These are phyloP conservation scores for Sutorius australiensis DNA, from an alignment of 768 basidiomycete genomes.

Conservation along the genomic window DNA sequence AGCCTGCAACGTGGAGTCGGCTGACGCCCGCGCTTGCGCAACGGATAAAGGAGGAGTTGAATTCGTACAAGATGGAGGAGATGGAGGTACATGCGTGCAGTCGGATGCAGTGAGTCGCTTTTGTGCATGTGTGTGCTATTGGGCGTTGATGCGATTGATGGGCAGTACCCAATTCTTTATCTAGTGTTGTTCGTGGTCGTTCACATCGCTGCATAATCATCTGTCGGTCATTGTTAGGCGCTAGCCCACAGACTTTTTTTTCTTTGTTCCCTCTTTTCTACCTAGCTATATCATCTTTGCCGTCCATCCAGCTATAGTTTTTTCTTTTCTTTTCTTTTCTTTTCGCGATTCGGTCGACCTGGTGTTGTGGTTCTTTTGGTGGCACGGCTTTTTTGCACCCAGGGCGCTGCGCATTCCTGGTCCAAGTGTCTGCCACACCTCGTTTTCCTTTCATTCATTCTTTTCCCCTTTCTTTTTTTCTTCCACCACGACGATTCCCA, in stretches of 20 bases:
- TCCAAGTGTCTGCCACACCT: conserved; percentile 19
- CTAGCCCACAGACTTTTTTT: conserved; percentile 25
- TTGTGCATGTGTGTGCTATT: not conserved
- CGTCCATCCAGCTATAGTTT: conserved; percentile 17
- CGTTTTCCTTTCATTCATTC: not conserved
- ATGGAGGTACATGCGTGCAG: conserved; percentile 98
- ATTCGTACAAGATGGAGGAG: conserved; percentile 99
- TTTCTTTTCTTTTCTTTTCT: not conserved
- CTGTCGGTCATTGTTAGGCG: conserved; percentile 26
- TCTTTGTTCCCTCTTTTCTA: not conserved
- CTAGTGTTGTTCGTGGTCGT: conserved; percentile 39
- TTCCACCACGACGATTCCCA: not conserved
- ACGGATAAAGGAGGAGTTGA: conserved; percentile 96
- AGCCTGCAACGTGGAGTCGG: conserved; percentile 95
- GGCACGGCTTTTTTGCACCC: conserved; percentile 20
- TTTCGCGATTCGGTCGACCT: conserved; percentile 16
- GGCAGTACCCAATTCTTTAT: conserved; percentile 85
- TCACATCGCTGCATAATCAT: conserved; percentile 27
- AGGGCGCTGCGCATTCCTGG: conserved; percentile 32
- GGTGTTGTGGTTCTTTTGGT: conserved; percentile 24
- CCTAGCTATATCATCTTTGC: conserved; percentile 18
- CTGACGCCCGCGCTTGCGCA: conserved; percentile 93
- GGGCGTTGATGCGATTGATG: not conserved
- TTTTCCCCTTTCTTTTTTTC: not conserved
- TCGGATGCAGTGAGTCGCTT: conserved; percentile 73